Base-by-base conservation (phyloP, 805 yeast genomes). In the Dipodascopsis tothii region DNA sequence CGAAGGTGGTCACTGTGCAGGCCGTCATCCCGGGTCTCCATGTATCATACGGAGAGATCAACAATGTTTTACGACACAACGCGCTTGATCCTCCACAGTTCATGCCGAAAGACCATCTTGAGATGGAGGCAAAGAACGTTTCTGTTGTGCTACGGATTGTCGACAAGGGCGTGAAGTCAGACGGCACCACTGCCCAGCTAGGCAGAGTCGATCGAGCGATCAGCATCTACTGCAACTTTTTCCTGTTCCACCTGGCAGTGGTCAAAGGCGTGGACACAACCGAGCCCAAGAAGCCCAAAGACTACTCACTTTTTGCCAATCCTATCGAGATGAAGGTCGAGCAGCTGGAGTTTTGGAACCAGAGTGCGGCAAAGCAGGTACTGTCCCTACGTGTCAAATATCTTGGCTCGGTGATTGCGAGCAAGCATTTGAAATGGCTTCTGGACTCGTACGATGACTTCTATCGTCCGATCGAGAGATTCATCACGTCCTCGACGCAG, bases 1-100 rank as follows among this genome's bases (percentile, higher is more conserved):
- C 70, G 1, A 52, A 60, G n/a, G 66, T 70, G 4, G 56, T 58
- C 21, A 77, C 72, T 45, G 11, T 74, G 7, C 64, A 81, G 25
- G 44, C 80, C 5, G 70, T 73, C 1, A 54, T 75, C 3, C 81
- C 82, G 0, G 56, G 56, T 4, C 46, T 76, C 0, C 61, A 65
- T 4, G 2, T 77, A 1, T 57, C 64, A 16, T 59, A 72, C 40
- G 69, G 73, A 1, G 65, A 25, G 11, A 38, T 49, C 16, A 40
- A 40, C 22, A 45, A 48, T 33, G 19, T n/a, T 4, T 27, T 50
- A 3, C 17, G 33, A 4, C 35, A 39, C 11, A 40, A 25, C 20
- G n/a, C 30, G 7, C 28, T 47, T 28, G 16, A 6, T 5, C 51
- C 51, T 14, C n/a, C 39, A 1, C 17, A 30, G 20, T 30, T 49